A percentile compares a stretch with the other conserved stretches of the same genome.
Evolutionary conservation across 2,329 filamentous ascomycete genomes (phyloP).

Genomic region (Paecilomyces sp.): DNA sequence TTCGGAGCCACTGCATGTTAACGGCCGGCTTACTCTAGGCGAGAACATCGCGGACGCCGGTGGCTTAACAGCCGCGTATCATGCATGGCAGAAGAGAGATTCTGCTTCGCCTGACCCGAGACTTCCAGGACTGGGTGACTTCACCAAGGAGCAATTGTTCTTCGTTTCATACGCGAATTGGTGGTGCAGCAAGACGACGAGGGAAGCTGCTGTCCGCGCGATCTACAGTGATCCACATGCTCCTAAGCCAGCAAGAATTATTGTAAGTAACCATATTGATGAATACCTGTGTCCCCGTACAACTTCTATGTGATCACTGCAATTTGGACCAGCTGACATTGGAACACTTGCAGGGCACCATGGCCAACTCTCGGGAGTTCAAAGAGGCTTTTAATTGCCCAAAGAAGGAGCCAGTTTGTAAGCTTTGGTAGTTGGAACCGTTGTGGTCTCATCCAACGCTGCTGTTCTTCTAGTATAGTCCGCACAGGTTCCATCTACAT

Average conservation of each 20-base stretch:
- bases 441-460: not conserved
- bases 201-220: constrained; percentile 49
- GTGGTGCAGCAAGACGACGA: constrained; percentile 61
- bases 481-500: not conserved
- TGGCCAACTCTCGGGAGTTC: constrained; percentile 62
- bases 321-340: not conserved
- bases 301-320: constrained; percentile 4
- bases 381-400: constrained; percentile 61
- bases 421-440: constrained; percentile 53
- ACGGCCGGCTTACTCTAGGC: constrained; percentile 56
- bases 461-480: not conserved
- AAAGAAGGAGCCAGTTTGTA: constrained; percentile 58
- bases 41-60: constrained; percentile 69
- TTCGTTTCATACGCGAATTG: constrained; percentile 58
- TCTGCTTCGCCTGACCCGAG: constrained; percentile 43
- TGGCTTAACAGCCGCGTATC: constrained; percentile 55
- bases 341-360: constrained; percentile 42
- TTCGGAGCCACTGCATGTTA: constrained; percentile 52
- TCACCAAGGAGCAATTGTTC: constrained; percentile 63
- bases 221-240: constrained; percentile 61
- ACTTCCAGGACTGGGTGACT: constrained; percentile 55
- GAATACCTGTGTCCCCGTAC: not conserved
- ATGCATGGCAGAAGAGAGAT: constrained; percentile 58
- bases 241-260: constrained; percentile 54
- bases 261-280: constrained; percentile 20